phyloP scores from a whole-genome alignment of 192 early-diverging fungal species.

The Backusella liffmaniae region DNA sequence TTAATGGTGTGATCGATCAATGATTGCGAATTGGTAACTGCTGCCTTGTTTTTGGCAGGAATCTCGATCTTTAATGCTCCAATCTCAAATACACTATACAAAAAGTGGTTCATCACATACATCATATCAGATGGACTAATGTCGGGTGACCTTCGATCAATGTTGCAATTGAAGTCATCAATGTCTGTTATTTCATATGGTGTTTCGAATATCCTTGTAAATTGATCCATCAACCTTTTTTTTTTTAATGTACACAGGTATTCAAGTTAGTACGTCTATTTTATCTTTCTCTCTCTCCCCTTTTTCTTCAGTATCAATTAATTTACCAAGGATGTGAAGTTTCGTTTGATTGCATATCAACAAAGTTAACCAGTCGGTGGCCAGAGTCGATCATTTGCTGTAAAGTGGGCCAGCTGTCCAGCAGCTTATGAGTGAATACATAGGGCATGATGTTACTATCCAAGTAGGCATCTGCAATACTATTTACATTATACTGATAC shows the following conservation, averaged over 20 bases:
- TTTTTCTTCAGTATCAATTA: background rate
- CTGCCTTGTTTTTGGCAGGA: constrained; percentile 44
- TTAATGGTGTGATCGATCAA: constrained; percentile 52
- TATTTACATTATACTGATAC: constrained; percentile 42
- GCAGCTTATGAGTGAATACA: constrained; percentile 34
- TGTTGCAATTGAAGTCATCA: constrained; percentile 47
- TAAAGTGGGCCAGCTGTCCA: constrained; percentile 64
- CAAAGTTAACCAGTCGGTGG: constrained; percentile 67
- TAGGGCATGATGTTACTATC: constrained; percentile 22
- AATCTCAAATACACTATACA: constrained; percentile 43
- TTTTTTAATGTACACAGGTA: background rate
- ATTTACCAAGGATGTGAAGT: constrained; percentile 55
- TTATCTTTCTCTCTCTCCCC: too few relatives aligned
- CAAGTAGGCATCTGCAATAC: constrained; percentile 31
- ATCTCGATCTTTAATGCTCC: constrained; percentile 36
- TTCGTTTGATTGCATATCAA: constrained; percentile 54
- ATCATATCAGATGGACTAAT: constrained; percentile 35
- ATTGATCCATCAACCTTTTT: constrained; percentile 56
- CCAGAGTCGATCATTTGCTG: constrained; percentile 58
- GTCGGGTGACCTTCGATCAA: constrained; percentile 45
- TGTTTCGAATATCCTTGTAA: constrained; percentile 63
- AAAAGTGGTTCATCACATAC: constrained; percentile 74
- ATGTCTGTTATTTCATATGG: constrained; percentile 50
- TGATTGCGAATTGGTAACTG: constrained; percentile 47
- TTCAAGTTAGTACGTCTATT: background rate